Percentiles rank a stretch among this genome's conserved stretches.
phyloP scores from a whole-genome alignment of 108 stramenopile species.

The Cyclotella kingstonii region DNA sequence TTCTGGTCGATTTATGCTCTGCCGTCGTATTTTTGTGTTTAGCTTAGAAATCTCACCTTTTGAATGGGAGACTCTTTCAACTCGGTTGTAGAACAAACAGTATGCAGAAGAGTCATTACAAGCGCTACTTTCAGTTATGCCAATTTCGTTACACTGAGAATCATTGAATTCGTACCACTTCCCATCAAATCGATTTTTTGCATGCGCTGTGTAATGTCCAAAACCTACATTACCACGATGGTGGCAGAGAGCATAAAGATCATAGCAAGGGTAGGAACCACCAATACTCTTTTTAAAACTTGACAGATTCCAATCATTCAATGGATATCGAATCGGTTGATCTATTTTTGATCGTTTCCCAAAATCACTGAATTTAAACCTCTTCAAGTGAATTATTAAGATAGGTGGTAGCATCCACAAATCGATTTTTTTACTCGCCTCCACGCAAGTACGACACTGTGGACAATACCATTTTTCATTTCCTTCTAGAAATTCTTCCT shows the following conservation, averaged over 20 bases:
- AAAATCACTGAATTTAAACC: slow-evolving; percentile 73
- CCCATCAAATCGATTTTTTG: slow-evolving; percentile 79
- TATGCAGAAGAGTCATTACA: slow-evolving; percentile 53
- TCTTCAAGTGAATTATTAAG: slow-evolving; percentile 92
- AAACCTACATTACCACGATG: slow-evolving; percentile 86
- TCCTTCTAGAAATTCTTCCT: slow-evolving; percentile 69
- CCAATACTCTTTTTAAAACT: slow-evolving; percentile 32
- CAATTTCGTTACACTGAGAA: slow-evolving; percentile 37
- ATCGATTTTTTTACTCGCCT: slow-evolving; percentile 84
- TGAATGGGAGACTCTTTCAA: slow-evolving; percentile 26
- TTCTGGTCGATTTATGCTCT: slow-evolving; percentile 71
- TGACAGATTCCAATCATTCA: slow-evolving; percentile 68
- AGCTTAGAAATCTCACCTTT: slow-evolving; percentile 27
- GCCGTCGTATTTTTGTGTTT: slow-evolving; percentile 63
- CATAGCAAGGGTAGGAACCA: slow-evolving; percentile 70
- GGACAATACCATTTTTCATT: slow-evolving; percentile 81
- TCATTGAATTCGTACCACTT: slow-evolving; percentile 86
- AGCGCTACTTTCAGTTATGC: slow-evolving; percentile 31
- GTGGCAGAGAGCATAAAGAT: slow-evolving; percentile 93
- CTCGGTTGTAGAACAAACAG: slow-evolving; percentile 79
- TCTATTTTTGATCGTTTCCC: slow-evolving; percentile 71
- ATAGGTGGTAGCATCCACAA: slow-evolving; percentile 92
- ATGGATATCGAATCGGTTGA: slow-evolving; percentile 52
- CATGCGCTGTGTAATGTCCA: slow-evolving; percentile 94
- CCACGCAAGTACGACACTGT: slow-evolving; percentile 75